Evolutionary conservation across 2,329 filamentous ascomycete species (phyloP).

Genomic region (Pestalotiopsis sp.): DNA sequence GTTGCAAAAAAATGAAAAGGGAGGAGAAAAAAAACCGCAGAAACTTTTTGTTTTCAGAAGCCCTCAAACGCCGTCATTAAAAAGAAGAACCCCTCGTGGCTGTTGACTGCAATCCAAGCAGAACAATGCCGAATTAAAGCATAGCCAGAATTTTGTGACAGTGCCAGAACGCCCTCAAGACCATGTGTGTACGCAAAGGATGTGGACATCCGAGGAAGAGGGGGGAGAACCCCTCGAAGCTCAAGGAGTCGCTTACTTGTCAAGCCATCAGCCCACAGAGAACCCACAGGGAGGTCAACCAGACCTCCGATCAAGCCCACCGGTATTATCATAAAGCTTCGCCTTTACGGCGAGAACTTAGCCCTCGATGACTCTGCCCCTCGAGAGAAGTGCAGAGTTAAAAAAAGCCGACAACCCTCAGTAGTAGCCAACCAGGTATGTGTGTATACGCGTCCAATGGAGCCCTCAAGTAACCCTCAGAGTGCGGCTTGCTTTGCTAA

Average conservation of each 20-base stretch:
- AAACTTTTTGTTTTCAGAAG: constrained; percentile 23
- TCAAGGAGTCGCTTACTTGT: constrained; percentile 16
- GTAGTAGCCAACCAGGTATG: constrained; percentile 48
- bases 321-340: constrained; percentile 53
- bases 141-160: constrained; percentile 20
- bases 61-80: constrained; percentile 35
- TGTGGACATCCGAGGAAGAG: constrained; percentile 10
- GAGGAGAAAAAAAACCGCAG: background rate
- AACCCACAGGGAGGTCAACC: constrained; percentile 30
- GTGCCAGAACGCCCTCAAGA: constrained; percentile 34
- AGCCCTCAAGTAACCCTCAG: constrained; percentile 44
- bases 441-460: constrained; percentile 39
- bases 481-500: constrained; percentile 34
- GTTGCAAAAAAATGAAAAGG: background rate
- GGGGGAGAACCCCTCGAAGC: constrained; percentile 19
- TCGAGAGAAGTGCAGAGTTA: constrained; percentile 38
- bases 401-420: constrained; percentile 60
- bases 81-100: constrained; percentile 33
- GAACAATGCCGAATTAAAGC: constrained; percentile 33
- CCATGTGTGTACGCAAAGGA: constrained; percentile 18
- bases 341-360: constrained; percentile 36
- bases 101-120: constrained; percentile 33
- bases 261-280: constrained; percentile 26
- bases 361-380: constrained; percentile 56
- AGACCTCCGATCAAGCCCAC: constrained; percentile 50